A percentile compares a stretch with the other conserved stretches of the same genome.
Evolutionary conservation across 352 stramenopile genomes (phyloP).

Genomic region (Aphanomyces stellatus): DNA sequence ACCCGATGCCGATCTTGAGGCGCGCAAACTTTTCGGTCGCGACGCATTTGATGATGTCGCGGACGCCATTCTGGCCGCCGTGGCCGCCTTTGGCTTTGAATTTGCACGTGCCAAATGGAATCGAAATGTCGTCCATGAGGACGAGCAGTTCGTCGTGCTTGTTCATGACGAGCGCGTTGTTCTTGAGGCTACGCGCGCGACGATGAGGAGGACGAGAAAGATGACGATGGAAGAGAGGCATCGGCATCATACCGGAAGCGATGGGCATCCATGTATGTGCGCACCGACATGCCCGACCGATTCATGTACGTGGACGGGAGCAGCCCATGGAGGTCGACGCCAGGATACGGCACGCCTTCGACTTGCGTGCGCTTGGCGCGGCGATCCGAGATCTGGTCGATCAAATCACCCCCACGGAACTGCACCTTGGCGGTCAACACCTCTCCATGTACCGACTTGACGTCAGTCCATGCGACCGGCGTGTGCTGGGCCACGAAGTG

Average conservation of each 20-base stretch:
- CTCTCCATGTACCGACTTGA: conserved; percentile 39
- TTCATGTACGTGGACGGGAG: conserved; percentile 83
- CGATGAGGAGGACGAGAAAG: neutral
- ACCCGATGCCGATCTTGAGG: conserved; percentile 71
- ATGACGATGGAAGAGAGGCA: neutral
- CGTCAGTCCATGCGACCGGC: neutral
- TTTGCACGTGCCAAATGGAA: conserved; percentile 72
- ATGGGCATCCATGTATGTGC: conserved; percentile 71
- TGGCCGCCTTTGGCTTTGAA: conserved; percentile 73
- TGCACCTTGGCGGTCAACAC: conserved; percentile 43
- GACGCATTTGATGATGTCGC: conserved; percentile 79
- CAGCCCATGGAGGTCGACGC: conserved; percentile 69
- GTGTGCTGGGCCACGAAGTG: conserved; percentile 68
- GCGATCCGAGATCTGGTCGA: conserved; percentile 61
- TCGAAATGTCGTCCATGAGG: conserved; percentile 64
- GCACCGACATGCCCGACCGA: conserved; percentile 62
- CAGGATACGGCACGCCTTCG: conserved; percentile 60
- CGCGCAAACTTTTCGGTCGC: conserved; percentile 73
- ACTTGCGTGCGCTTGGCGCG: conserved; percentile 64
- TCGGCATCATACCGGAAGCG: conserved; percentile 42
- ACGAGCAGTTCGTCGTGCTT: conserved; percentile 81
- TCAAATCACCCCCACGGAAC: conserved; percentile 60
- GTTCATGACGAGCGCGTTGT: conserved; percentile 67
- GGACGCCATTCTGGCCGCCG: conserved; percentile 73
- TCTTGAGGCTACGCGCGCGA: conserved; percentile 40